These are phyloP conservation scores for Chlamydomonas schloesseri DNA, from an alignment of 139 green algal species.

Conservation along the genomic window DNA sequence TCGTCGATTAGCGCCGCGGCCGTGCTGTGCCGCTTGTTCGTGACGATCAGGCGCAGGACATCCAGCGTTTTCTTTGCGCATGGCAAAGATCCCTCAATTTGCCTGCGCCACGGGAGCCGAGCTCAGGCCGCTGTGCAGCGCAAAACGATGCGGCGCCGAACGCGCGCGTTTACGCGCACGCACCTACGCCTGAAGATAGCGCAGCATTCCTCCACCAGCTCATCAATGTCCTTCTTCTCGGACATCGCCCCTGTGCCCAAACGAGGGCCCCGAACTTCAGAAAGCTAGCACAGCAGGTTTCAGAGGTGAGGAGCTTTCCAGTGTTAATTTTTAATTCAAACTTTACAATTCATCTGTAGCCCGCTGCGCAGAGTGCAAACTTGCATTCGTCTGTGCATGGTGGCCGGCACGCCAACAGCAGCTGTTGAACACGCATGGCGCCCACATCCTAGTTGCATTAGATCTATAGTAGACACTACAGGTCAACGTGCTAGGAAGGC, in stretches of 20 bases:
- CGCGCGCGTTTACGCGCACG: no score
- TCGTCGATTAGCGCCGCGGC: conserved; percentile 77
- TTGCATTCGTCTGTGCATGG: no score
- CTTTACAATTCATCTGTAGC: no score
- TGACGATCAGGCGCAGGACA: conserved; percentile 82
- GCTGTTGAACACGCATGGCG: no score
- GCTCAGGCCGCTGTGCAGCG: not conserved
- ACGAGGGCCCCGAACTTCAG: no score
- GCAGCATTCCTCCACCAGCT: conserved; percentile 79
- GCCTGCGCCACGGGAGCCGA: conserved; percentile 38
- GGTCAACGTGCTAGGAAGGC: no score
- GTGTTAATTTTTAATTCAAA: no score
- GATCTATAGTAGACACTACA: no score
- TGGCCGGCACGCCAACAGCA: no score
- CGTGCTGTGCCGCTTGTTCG: conserved; percentile 68
- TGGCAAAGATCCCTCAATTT: conserved; percentile 74
- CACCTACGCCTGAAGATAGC: conserved; percentile 2
- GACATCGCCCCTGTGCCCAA: conserved; percentile 23
- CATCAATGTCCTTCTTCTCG: conserved; percentile 39
- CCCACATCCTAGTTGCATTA: no score
- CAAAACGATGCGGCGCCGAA: not conserved
- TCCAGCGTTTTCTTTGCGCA: conserved; percentile 84
- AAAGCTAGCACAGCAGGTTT: not conserved
- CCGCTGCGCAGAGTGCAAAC: no score
- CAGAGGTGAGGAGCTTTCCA: no score